Conservation (phyloP, 108 stramenopile genomes). For the Cyclotella atomus region DNA sequence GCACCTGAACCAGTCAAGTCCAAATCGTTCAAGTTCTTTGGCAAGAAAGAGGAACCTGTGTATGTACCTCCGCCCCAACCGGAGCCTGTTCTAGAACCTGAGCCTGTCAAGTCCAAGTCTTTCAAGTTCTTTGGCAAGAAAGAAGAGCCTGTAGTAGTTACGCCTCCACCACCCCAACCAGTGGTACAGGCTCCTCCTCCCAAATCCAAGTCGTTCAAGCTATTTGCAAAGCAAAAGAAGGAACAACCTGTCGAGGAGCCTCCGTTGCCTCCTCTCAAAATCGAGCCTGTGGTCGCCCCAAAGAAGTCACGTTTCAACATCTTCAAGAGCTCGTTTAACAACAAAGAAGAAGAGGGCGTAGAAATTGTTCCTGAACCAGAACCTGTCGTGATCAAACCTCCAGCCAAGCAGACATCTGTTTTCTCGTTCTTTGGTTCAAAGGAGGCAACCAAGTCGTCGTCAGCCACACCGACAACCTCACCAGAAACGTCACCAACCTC, state of each 20-base stretch:
- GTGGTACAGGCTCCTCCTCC: background rate
- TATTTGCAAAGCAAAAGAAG: background rate
- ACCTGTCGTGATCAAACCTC: background rate
- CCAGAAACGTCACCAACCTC: background rate
- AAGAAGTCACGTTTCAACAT: background rate
- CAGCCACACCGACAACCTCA: background rate
- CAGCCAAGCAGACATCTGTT: background rate
- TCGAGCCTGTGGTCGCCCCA: background rate
- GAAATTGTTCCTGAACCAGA: background rate
- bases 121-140: slow-evolving; percentile 4
- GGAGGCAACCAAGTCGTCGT: background rate
- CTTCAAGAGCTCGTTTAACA: background rate
- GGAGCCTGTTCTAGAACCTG: background rate
- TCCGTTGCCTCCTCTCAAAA: background rate
- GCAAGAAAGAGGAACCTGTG: background rate
- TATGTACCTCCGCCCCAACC: background rate
- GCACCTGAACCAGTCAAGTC: background rate
- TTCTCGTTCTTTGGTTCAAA: background rate
- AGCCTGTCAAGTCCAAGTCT: background rate
- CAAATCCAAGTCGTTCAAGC: background rate
- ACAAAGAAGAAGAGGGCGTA: background rate
- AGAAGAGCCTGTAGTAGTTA: background rate
- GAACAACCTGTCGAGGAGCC: background rate
- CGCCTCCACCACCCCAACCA: background rate
- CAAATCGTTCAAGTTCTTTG: slow-evolving; percentile 3